Evolutionary conservation across 305 asterid genomes (phyloP).

Genomic region (Fraxinus paxiana): DNA sequence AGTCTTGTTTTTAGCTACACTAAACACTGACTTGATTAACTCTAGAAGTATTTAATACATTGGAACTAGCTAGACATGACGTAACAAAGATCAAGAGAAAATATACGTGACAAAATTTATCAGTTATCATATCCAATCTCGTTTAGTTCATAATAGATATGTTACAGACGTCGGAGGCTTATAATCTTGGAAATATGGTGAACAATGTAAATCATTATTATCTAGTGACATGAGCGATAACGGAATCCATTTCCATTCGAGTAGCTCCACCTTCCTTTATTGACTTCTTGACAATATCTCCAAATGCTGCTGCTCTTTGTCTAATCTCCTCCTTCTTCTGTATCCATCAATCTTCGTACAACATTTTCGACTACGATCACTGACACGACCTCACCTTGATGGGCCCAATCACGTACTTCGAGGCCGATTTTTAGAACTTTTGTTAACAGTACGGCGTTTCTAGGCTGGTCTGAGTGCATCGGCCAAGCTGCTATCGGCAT

Average conservation of each 20-base stretch:
- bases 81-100: no score
- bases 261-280: background rate
- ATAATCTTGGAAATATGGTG: background rate
- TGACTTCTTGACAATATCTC: background rate
- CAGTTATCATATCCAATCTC: background rate
- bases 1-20: no score
- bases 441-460: slow-evolving; percentile 27
- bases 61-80: no score
- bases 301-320: slow-evolving; percentile 14
- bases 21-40: no score
- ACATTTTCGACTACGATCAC: background rate
- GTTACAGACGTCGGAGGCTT: no score
- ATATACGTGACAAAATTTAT: no score
- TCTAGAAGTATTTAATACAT: no score
- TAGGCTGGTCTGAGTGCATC: slow-evolving; percentile 42
- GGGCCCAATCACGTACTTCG: slow-evolving; percentile 4
- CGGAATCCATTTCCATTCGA: background rate
- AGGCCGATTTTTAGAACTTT: slow-evolving; percentile 17
- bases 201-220: background rate
- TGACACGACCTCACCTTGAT: background rate
- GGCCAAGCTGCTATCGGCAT: slow-evolving; percentile 35
- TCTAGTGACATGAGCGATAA: background rate
- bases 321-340: slow-evolving; percentile 23
- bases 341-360: slow-evolving; percentile 17
- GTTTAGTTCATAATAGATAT: background rate